phyloP scores from a whole-genome alignment of 139 green algal species.

The Chlamydomonas incerta region DNA sequence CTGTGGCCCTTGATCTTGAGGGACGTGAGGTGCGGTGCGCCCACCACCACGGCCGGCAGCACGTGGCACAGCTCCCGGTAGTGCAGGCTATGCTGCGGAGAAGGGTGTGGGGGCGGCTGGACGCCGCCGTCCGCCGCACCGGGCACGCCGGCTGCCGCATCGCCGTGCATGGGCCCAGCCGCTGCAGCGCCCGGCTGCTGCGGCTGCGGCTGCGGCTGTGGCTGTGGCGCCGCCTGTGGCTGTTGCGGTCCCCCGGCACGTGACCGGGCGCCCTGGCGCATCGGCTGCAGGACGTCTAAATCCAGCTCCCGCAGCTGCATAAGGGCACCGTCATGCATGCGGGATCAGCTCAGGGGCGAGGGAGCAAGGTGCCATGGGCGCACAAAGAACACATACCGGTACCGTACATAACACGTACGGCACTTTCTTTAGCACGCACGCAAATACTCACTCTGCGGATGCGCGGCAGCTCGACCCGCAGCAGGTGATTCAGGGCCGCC shows the following conservation, averaged over 20 bases:
- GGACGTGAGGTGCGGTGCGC: conserved; percentile 6
- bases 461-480: conserved; percentile 2
- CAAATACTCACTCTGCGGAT: conserved; percentile 13
- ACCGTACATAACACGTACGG: too few species aligned
- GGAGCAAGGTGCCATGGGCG: too few species aligned
- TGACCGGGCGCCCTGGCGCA: background rate
- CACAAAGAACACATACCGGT: too few species aligned
- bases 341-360: too few species aligned
- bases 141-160: too few species aligned
- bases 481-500: background rate
- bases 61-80: background rate
- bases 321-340: background rate
- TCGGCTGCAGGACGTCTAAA: conserved; percentile 1
- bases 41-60: background rate
- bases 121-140: too few species aligned
- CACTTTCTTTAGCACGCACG: too few species aligned
- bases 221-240: background rate
- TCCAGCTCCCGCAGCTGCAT: conserved; percentile 25
- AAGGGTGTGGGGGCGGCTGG: too few species aligned
- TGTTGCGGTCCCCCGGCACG: too few species aligned
- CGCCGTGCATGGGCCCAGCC: background rate
- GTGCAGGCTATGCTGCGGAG: too few species aligned
- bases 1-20: conserved; percentile 29
- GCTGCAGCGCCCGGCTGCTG: background rate
- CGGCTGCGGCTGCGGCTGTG: background rate